Evolutionary conservation across 1,284 basidiomycete genomes (phyloP).

Genomic region (Ustilago vetiveriae): DNA sequence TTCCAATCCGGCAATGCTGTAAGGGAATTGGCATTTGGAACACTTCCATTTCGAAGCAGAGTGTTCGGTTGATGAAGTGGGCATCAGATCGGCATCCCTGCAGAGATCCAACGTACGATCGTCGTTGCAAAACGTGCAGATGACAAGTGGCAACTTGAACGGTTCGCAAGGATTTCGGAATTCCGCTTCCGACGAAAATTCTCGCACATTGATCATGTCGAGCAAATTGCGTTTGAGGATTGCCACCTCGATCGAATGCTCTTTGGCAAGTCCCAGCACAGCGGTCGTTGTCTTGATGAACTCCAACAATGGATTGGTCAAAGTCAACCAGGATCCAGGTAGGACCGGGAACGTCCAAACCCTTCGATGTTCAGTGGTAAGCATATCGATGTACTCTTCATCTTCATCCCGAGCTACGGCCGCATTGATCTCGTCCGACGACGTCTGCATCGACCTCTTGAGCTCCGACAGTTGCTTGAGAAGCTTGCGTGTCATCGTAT

Average conservation of each 20-base stretch:
- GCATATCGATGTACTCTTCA: slow-evolving; percentile 70
- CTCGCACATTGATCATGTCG: slow-evolving; percentile 85
- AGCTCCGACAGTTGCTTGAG: slow-evolving; percentile 78
- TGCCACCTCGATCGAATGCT: slow-evolving; percentile 84
- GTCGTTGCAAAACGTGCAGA: slow-evolving; percentile 88
- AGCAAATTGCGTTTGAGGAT: slow-evolving; percentile 88
- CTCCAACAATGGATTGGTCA: slow-evolving; percentile 82
- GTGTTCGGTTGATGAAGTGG: slow-evolving; percentile 62
- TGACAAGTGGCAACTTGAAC: slow-evolving; percentile 84
- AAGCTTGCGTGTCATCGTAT: slow-evolving; percentile 82
- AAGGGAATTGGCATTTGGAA: slow-evolving; percentile 80
- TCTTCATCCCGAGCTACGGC: slow-evolving; percentile 72
- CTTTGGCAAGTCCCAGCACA: slow-evolving; percentile 76
- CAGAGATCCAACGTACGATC: slow-evolving; percentile 94
- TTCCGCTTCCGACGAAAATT: slow-evolving; percentile 72
- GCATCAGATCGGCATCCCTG: slow-evolving; percentile 86
- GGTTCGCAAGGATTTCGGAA: slow-evolving; percentile 90
- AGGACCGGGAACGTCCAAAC: slow-evolving; percentile 78
- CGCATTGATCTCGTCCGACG: slow-evolving; percentile 59
- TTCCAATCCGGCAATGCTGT: slow-evolving; percentile 86
- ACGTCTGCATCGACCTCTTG: slow-evolving; percentile 29
- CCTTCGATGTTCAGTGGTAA: slow-evolving; percentile 69
- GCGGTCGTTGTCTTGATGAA: slow-evolving; percentile 89
- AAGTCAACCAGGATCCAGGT: slow-evolving; percentile 82
- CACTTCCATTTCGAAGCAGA: slow-evolving; percentile 64